Base-by-base conservation (phyloP, 2,329 filamentous ascomycete species). In the Pestalotiopsis sp. region DNA sequence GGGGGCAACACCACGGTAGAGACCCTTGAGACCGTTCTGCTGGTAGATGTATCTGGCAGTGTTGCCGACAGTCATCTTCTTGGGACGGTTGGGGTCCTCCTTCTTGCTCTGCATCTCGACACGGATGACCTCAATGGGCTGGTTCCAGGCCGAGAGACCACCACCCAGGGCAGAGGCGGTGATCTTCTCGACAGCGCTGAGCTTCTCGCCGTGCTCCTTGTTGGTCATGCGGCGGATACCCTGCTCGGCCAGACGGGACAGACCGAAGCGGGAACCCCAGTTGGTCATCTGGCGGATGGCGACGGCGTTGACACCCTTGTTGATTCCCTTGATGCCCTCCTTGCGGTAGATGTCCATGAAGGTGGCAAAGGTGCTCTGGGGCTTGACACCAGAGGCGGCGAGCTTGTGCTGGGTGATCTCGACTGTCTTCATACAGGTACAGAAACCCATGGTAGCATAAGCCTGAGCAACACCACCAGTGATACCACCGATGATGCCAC, bases 81-180 rank as follows among this genome's bases (percentile, higher is more conserved):
- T 97, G 76, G 96, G 96, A 66, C 96, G 92, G 87, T 98, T 98
- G 70, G 96, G 95, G 81, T 99, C 96, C 76, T 93, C 94, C 77
- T 92, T 98, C 91, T 98, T 98, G 86, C 94, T 97, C 90, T 99
- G 96, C 94, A 99, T 98, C 89, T 99, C 96, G 71, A 99, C 95
- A 73, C 96, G 94, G 81, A 99, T 98, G 80, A 99, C 96, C 89
- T 99, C 96, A 81, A 99, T 99, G 72, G 96, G 96, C 88, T 99
- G 96, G 85, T 99, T 99, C 96, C 96, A 99, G 73, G 96, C 96
- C 72, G 91, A 94, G 77, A 99, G 87, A 80, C 96, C 96, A 89
- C 96, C 96, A 85, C 96, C 96, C 11, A 99, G 81, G 73, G 90
- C 90, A 72, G 91, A 94, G 62, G 96, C 95, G 68, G 94, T 81